phyloP scores from a whole-genome alignment of 164 flowering plant species.

The Aristolochia fimbriata region DNA sequence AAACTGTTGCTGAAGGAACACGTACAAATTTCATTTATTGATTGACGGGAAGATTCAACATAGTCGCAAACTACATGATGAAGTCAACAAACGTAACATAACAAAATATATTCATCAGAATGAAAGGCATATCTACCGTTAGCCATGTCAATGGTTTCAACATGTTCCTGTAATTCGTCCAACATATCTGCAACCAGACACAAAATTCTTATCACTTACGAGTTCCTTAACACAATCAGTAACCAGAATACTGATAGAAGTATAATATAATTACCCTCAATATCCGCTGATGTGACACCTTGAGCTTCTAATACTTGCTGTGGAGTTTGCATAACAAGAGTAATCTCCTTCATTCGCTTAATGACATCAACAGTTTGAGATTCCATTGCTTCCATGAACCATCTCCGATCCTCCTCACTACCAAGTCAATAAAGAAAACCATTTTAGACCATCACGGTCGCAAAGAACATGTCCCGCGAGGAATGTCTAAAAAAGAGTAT shows the following conservation, averaged over 20 bases:
- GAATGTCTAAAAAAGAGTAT: too few species aligned
- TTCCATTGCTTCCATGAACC: conserved; percentile 99
- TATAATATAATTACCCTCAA: conserved; percentile 49
- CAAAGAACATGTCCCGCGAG: neutral
- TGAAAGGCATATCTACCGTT: conserved; percentile 41
- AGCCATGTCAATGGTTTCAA: conserved; percentile 93
- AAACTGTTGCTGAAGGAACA: neutral
- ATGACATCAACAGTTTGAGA: conserved; percentile 59
- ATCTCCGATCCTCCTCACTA: conserved; percentile 86
- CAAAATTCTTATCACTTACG: neutral
- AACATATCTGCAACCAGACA: conserved; percentile 50
- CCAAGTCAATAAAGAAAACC: neutral
- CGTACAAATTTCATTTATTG: too few species aligned
- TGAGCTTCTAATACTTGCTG: conserved; percentile 76
- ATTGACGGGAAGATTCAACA: neutral
- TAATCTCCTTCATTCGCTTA: conserved; percentile 92
- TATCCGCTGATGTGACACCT: conserved; percentile 70
- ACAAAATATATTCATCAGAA: too few species aligned
- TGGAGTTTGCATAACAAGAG: conserved; percentile 87
- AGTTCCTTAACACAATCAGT: too few species aligned
- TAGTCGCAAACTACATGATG: conserved; percentile 1
- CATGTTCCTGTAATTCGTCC: conserved; percentile 95
- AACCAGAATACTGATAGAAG: neutral
- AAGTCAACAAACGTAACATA: too few species aligned
- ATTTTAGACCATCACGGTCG: neutral